A percentile compares a stretch with the other conserved stretches of the same genome.
Evolutionary conservation across 345 rosid species (phyloP).

Genomic region (Eucalyptus viminalis): DNA sequence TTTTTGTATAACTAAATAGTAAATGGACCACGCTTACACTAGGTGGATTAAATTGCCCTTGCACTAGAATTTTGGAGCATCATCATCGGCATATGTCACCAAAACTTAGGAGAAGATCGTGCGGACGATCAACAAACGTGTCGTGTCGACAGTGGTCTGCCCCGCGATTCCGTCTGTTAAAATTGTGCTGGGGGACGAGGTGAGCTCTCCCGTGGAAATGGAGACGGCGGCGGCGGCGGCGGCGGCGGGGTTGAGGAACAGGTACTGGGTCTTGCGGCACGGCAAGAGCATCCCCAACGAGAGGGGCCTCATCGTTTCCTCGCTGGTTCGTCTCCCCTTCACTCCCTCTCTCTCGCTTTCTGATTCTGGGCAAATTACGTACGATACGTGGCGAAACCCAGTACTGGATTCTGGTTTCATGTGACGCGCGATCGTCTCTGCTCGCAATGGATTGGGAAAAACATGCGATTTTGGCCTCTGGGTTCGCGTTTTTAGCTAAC

Average conservation of each 20-base stretch:
- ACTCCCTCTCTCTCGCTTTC: too few relatives aligned
- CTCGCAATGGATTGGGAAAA: neutral
- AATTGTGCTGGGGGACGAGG: neutral
- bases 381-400: neutral
- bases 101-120: neutral
- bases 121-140: neutral
- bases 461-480: neutral
- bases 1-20: too few relatives aligned
- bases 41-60: too few relatives aligned
- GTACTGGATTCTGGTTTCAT: neutral
- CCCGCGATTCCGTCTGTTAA: neutral
- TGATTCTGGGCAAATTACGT: neutral
- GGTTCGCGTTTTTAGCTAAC: neutral
- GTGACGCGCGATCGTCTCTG: neutral
- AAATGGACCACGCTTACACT: too few relatives aligned
- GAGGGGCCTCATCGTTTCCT: conserved; percentile 72
- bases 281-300: conserved; percentile 93
- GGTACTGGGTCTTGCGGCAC: conserved; percentile 73
- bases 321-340: conserved; percentile 31
- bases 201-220: neutral
- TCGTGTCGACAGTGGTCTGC: neutral
- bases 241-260: conserved; percentile 29
- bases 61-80: neutral
- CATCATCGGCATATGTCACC: neutral
- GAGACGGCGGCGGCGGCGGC: conserved; percentile 10